Evolutionary conservation across 2,329 filamentous ascomycete genomes (phyloP), one percentile per base, ranked within the genome.

Genomic region (Ploettnerulaceae sp.): DNA sequence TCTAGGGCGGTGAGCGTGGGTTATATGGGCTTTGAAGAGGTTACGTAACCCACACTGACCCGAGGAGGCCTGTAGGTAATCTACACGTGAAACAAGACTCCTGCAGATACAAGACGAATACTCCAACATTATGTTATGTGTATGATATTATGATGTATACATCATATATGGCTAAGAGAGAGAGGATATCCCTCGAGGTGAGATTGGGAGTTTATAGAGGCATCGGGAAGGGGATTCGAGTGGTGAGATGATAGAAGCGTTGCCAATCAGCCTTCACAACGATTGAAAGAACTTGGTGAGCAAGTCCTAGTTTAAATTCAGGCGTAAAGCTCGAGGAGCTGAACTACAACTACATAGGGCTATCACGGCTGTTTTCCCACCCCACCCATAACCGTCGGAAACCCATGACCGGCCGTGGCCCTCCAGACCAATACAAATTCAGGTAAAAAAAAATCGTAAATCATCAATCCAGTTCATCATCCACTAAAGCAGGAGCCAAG

Each of bases 321-420:
- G 20, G n/a, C 33, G n/a, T n/a, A 18, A 36, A n/a, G 15, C 35
- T 38, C 12, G 22, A 12, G 14, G 26, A 45, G 39, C 39, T 39
- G 39, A 48, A 17, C 29, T 49, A 41, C 40, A 49, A 35, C 40
- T 44, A 45, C 29, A 38, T 24, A 17, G 21, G n/a, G n/a, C n/a
- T n/a, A n/a, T n/a, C n/a, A n/a, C n/a, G 18, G 37, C 5, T 14
- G 2, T 29, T 15, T 20, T 17, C n/a, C 24, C 35, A 18, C 9
- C 9, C n/a, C 26, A 29, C 9, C 26, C 14, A 29, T n/a, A 29
- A 11, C 26, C 4, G 26, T 9, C n/a, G n/a, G n/a, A n/a, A 38
- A 35, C 9, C 44, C 29, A 17, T 29, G 21, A 22, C 18, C 17
- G 14, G 9, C 6, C 40, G 17, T 29, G 21, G 14, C 18, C 24